These are phyloP conservation scores for Penicillium sp. DNA, from an alignment of 2,329 filamentous ascomycete genomes.

Conservation along the genomic window DNA sequence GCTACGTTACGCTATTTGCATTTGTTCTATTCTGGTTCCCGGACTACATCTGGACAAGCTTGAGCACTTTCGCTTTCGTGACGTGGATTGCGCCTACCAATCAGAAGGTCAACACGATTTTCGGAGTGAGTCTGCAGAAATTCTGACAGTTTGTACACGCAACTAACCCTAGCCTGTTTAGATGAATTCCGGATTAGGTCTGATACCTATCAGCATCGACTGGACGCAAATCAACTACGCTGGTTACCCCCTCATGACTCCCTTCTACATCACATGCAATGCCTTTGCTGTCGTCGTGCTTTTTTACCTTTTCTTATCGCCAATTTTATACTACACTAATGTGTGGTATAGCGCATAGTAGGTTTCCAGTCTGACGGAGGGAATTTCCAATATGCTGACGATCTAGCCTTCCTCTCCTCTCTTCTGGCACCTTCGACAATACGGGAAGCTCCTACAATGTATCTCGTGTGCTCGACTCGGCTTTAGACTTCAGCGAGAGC, in stretches of 20 bases:
- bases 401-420: slow-evolving; percentile 30
- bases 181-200: slow-evolving; percentile 27
- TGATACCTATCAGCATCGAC: slow-evolving; percentile 49
- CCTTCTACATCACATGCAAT: slow-evolving; percentile 53
- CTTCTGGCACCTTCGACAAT: slow-evolving; percentile 35
- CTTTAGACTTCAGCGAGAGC: slow-evolving; percentile 34
- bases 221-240: slow-evolving; percentile 43
- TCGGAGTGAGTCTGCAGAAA: slow-evolving; percentile 18
- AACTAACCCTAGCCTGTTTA: not conserved
- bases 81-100: slow-evolving; percentile 51
- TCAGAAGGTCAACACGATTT: slow-evolving; percentile 30
- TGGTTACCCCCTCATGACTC: slow-evolving; percentile 30
- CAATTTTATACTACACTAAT: slow-evolving; percentile 58
- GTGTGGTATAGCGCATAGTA: slow-evolving; percentile 46
- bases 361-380: not conserved
- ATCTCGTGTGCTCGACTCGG: slow-evolving; percentile 29
- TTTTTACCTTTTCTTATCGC: slow-evolving; percentile 52
- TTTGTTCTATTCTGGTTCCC: slow-evolving; percentile 52
- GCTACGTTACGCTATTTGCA: slow-evolving; percentile 16
- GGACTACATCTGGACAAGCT: slow-evolving; percentile 49
- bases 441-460: slow-evolving; percentile 34
- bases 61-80: slow-evolving; percentile 50
- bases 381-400: slow-evolving; percentile 2
- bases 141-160: too few relatives aligned
- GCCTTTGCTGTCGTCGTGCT: slow-evolving; percentile 57